Percentiles rank a stretch among this genome's conserved stretches.
Conservation (phyloP, 495 filamentous ascomycete species). For the Xylaria castorea region DNA sequence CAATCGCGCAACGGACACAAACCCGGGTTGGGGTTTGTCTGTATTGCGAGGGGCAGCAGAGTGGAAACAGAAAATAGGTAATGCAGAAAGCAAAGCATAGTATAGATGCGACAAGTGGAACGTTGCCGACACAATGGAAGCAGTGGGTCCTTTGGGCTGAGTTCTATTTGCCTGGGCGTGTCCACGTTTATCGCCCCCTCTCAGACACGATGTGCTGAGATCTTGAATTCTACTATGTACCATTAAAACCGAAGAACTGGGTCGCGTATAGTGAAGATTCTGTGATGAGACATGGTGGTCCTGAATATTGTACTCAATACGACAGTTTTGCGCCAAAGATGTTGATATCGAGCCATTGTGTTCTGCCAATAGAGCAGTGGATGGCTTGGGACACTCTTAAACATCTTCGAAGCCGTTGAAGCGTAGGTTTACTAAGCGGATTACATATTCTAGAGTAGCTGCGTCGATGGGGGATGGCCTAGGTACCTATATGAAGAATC, state of each 20-base stretch:
- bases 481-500: no score
- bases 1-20: neutral
- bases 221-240: no score
- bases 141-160: neutral
- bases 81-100: neutral
- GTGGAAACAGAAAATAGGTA: neutral
- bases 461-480: neutral
- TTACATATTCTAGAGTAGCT: no score
- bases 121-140: slow-evolving; percentile 9
- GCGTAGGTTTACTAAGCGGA: no score
- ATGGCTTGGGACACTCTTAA: neutral
- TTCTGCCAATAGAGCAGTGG: neutral
- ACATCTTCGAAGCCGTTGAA: neutral
- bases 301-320: neutral
- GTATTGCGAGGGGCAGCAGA: neutral
- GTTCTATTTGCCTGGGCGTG: neutral
- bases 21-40: neutral
- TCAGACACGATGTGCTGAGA: neutral
- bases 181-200: neutral
- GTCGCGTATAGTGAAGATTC: neutral
- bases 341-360: neutral
- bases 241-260: neutral
- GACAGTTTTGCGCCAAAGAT: neutral
- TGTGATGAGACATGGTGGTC: neutral
- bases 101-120: slow-evolving; percentile 8